Conservation (phyloP, 441 rosid species). For the Pelargonium citronellum region DNA sequence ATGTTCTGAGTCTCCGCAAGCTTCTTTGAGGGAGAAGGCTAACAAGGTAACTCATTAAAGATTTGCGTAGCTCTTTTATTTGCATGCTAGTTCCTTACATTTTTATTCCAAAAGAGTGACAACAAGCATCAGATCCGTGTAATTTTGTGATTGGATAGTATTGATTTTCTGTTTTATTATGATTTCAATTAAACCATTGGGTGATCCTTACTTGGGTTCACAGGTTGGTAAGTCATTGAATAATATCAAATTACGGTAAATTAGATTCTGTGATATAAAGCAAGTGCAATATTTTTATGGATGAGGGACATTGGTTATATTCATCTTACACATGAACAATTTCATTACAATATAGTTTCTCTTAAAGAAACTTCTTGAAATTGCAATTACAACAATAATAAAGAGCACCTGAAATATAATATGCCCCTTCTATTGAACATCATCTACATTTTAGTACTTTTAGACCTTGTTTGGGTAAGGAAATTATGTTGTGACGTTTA, state of each 20-base stretch:
- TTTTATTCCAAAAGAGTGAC: neutral
- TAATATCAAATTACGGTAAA: neutral
- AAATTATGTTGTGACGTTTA: too few relatives aligned
- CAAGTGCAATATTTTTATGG: neutral
- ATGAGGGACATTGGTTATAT: neutral
- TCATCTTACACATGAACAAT: neutral
- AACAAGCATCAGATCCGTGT: neutral
- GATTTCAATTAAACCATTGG: neutral
- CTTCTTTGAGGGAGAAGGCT: conserved; percentile 86
- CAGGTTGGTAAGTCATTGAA: neutral
- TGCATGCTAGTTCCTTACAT: neutral
- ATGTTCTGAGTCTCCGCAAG: conserved; percentile 85
- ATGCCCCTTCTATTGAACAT: neutral
- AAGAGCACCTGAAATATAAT: neutral
- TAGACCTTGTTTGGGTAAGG: neutral
- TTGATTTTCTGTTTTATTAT: neutral
- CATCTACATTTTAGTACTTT: neutral
- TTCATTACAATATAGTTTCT: neutral
- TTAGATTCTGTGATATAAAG: neutral
- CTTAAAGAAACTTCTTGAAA: neutral
- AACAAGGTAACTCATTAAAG: conserved; percentile 43
- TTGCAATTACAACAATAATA: neutral
- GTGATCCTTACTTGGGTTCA: neutral
- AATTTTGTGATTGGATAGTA: neutral
- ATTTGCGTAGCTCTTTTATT: neutral